A percentile compares a stretch with the other conserved stretches of the same genome.
phyloP scores from a whole-genome alignment of 2,329 filamentous ascomycete genomes.

The Gyromitra esculenta region DNA sequence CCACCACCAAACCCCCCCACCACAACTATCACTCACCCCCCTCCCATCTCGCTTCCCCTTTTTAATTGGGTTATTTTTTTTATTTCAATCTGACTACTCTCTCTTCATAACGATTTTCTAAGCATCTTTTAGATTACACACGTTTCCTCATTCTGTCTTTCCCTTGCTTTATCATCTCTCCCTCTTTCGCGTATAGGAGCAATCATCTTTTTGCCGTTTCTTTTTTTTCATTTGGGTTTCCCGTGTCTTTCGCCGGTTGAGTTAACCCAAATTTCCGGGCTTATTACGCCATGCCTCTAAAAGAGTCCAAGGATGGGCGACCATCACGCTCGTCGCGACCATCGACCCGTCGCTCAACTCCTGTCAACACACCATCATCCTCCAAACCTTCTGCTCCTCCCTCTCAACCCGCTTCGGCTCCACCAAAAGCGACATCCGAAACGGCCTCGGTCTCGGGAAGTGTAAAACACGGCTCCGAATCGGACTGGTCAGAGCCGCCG shows the following conservation, averaged over 20 bases:
- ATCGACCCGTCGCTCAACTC: constrained; percentile 55
- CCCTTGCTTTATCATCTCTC: constrained; percentile 56
- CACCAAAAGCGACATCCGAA: constrained; percentile 39
- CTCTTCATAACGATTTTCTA: constrained; percentile 60
- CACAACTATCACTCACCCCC: constrained; percentile 33
- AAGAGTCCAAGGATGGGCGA: constrained; percentile 52
- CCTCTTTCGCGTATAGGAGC: constrained; percentile 51
- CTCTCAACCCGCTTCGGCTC: constrained; percentile 42
- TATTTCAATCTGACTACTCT: constrained; percentile 55
- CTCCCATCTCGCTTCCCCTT: constrained; percentile 34
- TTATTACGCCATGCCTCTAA: constrained; percentile 53
- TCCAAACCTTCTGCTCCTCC: constrained; percentile 43
- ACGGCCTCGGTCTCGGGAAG: constrained; percentile 43
- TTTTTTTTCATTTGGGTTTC: constrained; percentile 52
- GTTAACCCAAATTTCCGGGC: constrained; percentile 53
- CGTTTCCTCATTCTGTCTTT: constrained; percentile 51
- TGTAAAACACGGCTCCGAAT: constrained; percentile 44
- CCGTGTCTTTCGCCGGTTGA: constrained; percentile 50
- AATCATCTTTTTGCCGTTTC: constrained; percentile 49
- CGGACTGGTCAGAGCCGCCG: constrained; percentile 54
- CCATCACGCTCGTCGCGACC: constrained; percentile 52
- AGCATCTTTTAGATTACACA: constrained; percentile 57
- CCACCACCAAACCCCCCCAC: constrained; percentile 33
- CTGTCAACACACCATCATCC: constrained; percentile 54
- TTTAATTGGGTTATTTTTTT: constrained; percentile 46